Base-by-base conservation (phyloP, 345 rosid genomes). In the Laguncularia racemosa region DNA sequence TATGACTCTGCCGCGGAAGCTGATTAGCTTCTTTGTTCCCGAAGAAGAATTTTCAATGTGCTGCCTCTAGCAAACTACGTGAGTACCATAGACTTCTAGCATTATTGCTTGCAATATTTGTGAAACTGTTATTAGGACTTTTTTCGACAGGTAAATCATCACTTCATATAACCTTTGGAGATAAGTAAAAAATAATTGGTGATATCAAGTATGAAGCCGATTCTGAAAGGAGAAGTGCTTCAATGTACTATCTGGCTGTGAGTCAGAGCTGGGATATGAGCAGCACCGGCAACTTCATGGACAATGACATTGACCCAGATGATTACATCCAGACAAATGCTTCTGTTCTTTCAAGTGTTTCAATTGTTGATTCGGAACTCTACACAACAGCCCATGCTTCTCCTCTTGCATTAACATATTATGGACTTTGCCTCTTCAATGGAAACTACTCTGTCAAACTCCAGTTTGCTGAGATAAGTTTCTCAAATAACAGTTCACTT, bases 201-300 rank as follows among this genome's bases (percentile, higher is more conserved):
- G 67, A 38, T 12, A 63, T 50, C 64, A 71, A 60, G 45, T 88
- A 84, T 44, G 83, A 82, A 55, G 75, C 78, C 62, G 98, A 91
- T 71, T 14, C 18, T 19, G 85, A 78, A 44, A 38, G 66, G n/a
- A 79, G 78, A 73, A 95, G 98, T 40, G 88, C 96, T 68, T 85
- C 98, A 13, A 79, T 73, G 84, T 84, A 62, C 65, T 65, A 66
- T 65, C 40, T 10, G 6, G 28, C 28, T 3, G 11, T 14, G 20
- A 63, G 72, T 52, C 74, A 73, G 56, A 69, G 75, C 53, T 91
- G 96, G 96, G 95, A 83, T 66, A 73, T 79, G 44, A 91, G 98
- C 76, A 91, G 90, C 78, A 91, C 88, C 0, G 96, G 98, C 51
- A 79, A 84, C 79, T 91, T 85, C 81, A 72, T 84, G 96, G 95